These are phyloP conservation scores for Rosellinia necatrix DNA, from an alignment of 2,329 filamentous ascomycete genomes.

Conservation along the genomic window DNA sequence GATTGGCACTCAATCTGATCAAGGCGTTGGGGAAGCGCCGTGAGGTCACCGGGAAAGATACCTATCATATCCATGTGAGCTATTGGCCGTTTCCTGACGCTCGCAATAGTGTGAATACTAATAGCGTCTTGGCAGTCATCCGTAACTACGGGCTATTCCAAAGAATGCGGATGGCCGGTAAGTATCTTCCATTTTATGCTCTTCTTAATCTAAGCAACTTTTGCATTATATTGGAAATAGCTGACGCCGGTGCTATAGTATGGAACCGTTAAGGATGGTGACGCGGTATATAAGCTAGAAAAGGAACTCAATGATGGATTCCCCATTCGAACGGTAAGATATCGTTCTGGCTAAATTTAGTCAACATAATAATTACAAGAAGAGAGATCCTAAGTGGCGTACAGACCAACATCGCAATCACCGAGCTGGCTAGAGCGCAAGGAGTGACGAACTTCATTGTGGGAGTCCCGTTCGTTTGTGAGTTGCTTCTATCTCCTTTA, in stretches of 20 bases:
- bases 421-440: conserved; percentile 36
- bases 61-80: conserved; percentile 44
- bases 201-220: too few species aligned
- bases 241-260: too few species aligned
- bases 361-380: not conserved
- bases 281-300: conserved; percentile 38
- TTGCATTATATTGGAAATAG: too few species aligned
- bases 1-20: conserved; percentile 38
- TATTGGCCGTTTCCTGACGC: too few species aligned
- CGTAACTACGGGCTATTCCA: conserved; percentile 33
- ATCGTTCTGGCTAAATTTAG: not conserved
- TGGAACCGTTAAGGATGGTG: conserved; percentile 40
- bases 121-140: conserved; percentile 34
- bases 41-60: conserved; percentile 33
- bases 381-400: not conserved
- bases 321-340: conserved; percentile 37
- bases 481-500: conserved; percentile 16
- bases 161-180: conserved; percentile 42
- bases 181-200: too few species aligned
- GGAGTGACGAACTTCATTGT: conserved; percentile 41
- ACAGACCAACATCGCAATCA: conserved; percentile 39
- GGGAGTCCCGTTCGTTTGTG: conserved; percentile 38
- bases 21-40: conserved; percentile 41
- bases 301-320: conserved; percentile 36
- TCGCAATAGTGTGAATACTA: not conserved